A percentile compares a stretch with the other conserved stretches of the same genome.
Evolutionary conservation across 2,329 filamentous ascomycete species (phyloP).

Genomic region (Thyridium curvatum): DNA sequence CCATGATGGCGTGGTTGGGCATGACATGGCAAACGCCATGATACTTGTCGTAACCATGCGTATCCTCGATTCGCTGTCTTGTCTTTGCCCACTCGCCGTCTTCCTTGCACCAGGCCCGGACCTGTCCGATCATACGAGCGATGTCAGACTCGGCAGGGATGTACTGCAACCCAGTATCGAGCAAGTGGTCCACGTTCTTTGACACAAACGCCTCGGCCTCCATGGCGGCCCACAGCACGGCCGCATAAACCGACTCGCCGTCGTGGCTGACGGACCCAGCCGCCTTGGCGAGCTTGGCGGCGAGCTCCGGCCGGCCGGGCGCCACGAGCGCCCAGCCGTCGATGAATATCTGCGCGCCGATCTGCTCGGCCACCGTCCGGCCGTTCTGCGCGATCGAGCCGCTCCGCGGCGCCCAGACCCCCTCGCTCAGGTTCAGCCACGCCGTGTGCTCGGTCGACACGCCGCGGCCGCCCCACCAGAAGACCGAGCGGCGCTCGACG

Average conservation of each 20-base stretch:
- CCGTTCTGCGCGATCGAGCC: conserved; percentile 17
- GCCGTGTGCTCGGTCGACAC: conserved; percentile 26
- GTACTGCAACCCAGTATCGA: conserved; percentile 16
- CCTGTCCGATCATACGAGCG: conserved; percentile 13
- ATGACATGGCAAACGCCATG: conserved; percentile 18
- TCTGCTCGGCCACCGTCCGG: conserved; percentile 20
- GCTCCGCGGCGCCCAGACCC: conserved; percentile 21
- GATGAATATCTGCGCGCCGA: conserved; percentile 26
- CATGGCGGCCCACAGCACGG: conserved; percentile 25
- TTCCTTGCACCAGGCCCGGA: conserved; percentile 16
- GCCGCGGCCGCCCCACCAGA: conserved; percentile 27
- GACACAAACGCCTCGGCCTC: conserved; percentile 24
- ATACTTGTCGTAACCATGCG: conserved; percentile 19
- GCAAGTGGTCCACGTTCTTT: conserved; percentile 17
- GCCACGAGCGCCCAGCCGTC: conserved; percentile 23
- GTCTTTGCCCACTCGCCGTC: conserved; percentile 21
- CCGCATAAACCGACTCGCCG: conserved; percentile 24
- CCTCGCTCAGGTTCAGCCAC: conserved; percentile 24
- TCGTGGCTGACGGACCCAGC: conserved; percentile 26
- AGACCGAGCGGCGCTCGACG: conserved; percentile 17
- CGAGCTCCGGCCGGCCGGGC: conserved; percentile 17
- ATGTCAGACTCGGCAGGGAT: conserved; percentile 17
- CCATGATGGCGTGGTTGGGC: conserved; percentile 21
- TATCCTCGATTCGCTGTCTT: conserved; percentile 21
- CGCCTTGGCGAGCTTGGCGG: conserved; percentile 18